Base-by-base conservation (phyloP, 768 basidiomycete species). In the Rhodotorula diobovata region DNA sequence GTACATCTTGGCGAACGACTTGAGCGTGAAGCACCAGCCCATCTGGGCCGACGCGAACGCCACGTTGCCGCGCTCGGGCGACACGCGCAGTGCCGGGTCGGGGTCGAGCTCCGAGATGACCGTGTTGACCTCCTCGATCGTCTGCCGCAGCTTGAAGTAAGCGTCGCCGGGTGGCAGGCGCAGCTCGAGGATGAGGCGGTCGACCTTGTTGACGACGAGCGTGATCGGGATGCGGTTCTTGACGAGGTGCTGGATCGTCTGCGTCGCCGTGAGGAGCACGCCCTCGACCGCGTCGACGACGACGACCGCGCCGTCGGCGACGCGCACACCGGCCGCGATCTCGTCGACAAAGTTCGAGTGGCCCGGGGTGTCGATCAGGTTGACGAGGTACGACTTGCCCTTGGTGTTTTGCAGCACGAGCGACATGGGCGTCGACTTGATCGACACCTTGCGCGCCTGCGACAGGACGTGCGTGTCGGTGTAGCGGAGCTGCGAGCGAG, bases 281-380 rank as follows among this genome's bases (percentile, higher is more conserved):
- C 96, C 96, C 83, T 98, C 96, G 10, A 98, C 90, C n/a, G 91
- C 96, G 77, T 99, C 96, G 7, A 99, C 94, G 1, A 98, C 94
- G 34, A 99, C 81, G 2, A 98, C 81, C 56, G 96, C 87, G 45
- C 96, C 96, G 79, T 99, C 96, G 28, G 86, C 88, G 50, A 97
- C 82, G 55, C 96, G 86, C 67, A 94, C 87, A 15, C 91, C 85
- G 14, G 89, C 87, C 4, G 93, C 94, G 32, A 93, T 93, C 81
- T 99, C 96, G 78, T 99, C 96, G n/a, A 94, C 86, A 79, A 99
- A 98, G 81, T 98, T 98, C 70, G 94, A 91, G 78, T 99, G 96
- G 45, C 96, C 96, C 7, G 96, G 96, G 0, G 96, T 98, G 80
- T 99, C 96, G 76, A 99, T 88, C 41, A 97, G 81, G 81, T 99